Evolutionary conservation across 2,329 filamentous ascomycete genomes (phyloP), one percentile per base, ranked within the genome.

Genomic region (Lasiodiplodia sp.): DNA sequence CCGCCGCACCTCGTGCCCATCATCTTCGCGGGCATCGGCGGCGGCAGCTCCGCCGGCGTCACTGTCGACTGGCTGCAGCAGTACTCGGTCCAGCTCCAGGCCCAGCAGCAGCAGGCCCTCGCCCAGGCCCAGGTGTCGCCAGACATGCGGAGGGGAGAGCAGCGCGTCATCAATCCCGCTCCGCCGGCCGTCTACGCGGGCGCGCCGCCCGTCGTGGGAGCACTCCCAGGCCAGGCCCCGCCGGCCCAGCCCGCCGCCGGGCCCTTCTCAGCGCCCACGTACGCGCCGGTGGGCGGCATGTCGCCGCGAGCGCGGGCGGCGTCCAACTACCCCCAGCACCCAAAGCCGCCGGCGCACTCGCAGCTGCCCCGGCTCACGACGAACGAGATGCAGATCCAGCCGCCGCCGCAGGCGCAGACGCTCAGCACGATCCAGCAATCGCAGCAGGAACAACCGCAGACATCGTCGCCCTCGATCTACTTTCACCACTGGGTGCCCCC

Each of bases 401-500:
- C 82, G 69, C 81, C 82, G 58, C 82, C 82, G n/a, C 73, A 77
- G 58, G 76, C 75, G n/a, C 77, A 77, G 55, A 76, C 70, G 70
- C 75, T 75, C 69, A 82, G 83, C 69, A 81, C 81, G 58, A 70
- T 81, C 51, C 81, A 83, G 68, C 80, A 80, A 68, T 80, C 83
- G 8, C 80, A 84, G 56, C 85, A 86, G 69, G 88, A 89, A 73
- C 86, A 91, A 72, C 88, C 89, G 57, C 81, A 87, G 55, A 84
- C 90, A 71, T 86, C 88, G 21, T 92, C 91, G 51, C 89, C 91
- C 0, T 91, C 67, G 14, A 92, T 97, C 58, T 96, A 93, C 79
- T 97, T 97, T 78, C 93, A 97, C 76, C 93, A 97, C 77, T 97
- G 94, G 93, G 92, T 95, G 69, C 94, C 94, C 56, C 94, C 94